These are phyloP conservation scores for Rhazya stricta DNA, from an alignment of 257 asterid species.

Conservation along the genomic window DNA sequence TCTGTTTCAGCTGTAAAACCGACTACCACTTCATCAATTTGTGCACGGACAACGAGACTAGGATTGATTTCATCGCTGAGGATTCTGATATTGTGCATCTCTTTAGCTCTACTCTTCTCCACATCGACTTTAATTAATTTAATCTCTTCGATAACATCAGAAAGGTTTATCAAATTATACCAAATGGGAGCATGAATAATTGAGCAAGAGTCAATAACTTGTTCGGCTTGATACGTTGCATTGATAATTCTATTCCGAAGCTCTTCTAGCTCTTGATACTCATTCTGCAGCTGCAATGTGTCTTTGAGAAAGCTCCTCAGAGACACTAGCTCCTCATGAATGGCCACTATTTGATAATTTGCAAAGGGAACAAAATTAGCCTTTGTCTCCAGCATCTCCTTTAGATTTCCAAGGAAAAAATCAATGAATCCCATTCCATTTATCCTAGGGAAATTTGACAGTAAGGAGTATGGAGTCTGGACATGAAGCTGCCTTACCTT, in stretches of 20 bases:
- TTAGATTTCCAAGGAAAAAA: neutral
- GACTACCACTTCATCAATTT: neutral
- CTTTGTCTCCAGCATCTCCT: neutral
- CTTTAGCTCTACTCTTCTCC: neutral
- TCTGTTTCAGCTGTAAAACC: slow-evolving; percentile 9
- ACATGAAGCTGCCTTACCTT: neutral
- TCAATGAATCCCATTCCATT: slow-evolving; percentile 6
- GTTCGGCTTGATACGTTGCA: slow-evolving; percentile 6
- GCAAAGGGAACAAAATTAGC: neutral
- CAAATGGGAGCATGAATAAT: neutral
- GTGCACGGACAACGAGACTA: too few species aligned
- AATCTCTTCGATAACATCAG: neutral
- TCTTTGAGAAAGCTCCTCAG: neutral
- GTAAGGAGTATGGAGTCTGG: neutral
- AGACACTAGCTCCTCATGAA: slow-evolving; percentile 3
- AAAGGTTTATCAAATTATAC: slow-evolving; percentile 3
- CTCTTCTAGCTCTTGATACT: neutral
- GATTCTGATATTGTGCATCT: neutral
- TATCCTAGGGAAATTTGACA: neutral
- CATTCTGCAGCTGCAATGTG: neutral
- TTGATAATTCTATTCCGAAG: neutral
- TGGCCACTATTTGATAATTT: neutral
- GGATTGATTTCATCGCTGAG: neutral
- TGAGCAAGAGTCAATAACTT: neutral
- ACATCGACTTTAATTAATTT: neutral